Percentiles rank a stretch among this genome's conserved stretches.
phyloP scores from a whole-genome alignment of 225 moss, liverwort and hornwort genomes.

The Lunularia cruciata region DNA sequence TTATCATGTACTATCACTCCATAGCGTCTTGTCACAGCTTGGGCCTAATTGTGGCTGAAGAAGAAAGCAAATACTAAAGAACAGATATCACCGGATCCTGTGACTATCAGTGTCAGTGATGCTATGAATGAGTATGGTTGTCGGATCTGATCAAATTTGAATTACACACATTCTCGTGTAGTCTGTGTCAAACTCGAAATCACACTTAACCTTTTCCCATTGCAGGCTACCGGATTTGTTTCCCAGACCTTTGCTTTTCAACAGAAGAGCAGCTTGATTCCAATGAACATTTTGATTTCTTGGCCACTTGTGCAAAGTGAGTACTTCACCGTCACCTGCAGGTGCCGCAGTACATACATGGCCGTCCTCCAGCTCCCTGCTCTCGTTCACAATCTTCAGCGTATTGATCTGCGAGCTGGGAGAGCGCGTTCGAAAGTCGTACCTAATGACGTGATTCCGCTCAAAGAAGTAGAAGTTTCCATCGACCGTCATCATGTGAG shows the following conservation, averaged over 20 bases:
- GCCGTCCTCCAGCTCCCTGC: constrained; percentile 25
- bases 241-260: constrained; percentile 38
- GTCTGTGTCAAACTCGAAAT: constrained; percentile 25
- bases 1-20: no score
- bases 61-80: no score
- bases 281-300: constrained; percentile 12
- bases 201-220: constrained; percentile 33
- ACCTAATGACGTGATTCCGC: constrained; percentile 33
- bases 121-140: no score
- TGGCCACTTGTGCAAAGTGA: constrained; percentile 30
- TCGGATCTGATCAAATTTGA: constrained; percentile 14
- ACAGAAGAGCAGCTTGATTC: constrained; percentile 20
- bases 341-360: constrained; percentile 38
- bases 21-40: no score
- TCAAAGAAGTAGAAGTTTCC: constrained; percentile 42
- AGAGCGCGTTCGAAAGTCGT: constrained; percentile 35
- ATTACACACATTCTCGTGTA: constrained; percentile 40
- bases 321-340: constrained; percentile 35
- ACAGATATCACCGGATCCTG: no score
- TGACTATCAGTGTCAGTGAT: no score
- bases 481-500: constrained; percentile 36
- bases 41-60: no score
- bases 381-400: constrained; percentile 29
- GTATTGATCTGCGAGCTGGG: constrained; percentile 35
- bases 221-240: constrained; percentile 28